Evolutionary conservation across 495 filamentous ascomycete genomes (phyloP).

Genomic region (Hypoxylon lienhwacheense): DNA sequence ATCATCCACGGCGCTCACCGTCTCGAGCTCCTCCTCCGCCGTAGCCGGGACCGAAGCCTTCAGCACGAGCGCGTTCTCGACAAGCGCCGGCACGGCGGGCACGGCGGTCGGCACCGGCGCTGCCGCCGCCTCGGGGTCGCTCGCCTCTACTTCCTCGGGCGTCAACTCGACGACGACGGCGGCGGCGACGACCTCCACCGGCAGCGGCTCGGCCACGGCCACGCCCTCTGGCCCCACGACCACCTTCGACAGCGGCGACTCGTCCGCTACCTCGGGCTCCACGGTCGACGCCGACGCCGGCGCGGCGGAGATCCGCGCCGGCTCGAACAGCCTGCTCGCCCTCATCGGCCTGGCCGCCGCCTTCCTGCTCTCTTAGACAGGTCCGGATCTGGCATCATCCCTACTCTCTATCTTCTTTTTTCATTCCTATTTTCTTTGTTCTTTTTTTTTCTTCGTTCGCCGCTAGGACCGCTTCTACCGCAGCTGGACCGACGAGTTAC

Average conservation of each 20-base stretch:
- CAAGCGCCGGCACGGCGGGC: conserved; percentile 1
- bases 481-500: too few species aligned
- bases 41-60: conserved; percentile 1
- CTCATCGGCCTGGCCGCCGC: conserved; percentile 24
- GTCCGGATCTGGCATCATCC: neutral
- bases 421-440: conserved; percentile 1
- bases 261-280: conserved; percentile 4
- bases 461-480: too few species aligned
- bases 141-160: conserved; percentile 3
- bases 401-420: neutral
- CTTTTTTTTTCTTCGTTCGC: too few species aligned
- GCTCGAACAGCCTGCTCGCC: conserved; percentile 21
- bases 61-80: neutral
- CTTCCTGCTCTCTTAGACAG: conserved; percentile 15
- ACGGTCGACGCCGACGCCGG: conserved; percentile 14
- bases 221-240: conserved; percentile 30
- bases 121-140: conserved; percentile 6
- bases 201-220: conserved; percentile 24
- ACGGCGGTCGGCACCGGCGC: conserved; percentile 5
- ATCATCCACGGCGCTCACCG: neutral
- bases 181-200: conserved; percentile 4
- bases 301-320: conserved; percentile 9
- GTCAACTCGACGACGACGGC: conserved; percentile 18
- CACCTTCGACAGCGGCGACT: conserved; percentile 25
- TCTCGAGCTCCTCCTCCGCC: neutral